These are phyloP conservation scores for Aspergillus thermomutatus DNA, from an alignment of 2,329 filamentous ascomycete species.

Conservation along the genomic window DNA sequence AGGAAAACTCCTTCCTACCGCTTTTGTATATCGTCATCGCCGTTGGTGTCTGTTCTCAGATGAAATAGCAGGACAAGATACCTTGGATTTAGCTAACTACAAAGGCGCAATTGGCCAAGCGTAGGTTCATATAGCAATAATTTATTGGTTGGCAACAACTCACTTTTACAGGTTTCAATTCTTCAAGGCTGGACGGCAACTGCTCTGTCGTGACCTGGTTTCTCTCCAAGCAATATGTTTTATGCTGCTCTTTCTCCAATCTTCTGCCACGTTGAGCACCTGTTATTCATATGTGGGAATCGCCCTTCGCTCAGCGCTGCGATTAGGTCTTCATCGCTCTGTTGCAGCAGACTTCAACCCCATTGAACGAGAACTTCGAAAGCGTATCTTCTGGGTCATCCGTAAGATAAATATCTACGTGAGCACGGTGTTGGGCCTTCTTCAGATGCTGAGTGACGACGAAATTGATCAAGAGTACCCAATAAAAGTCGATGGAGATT, in stretches of 20 bases:
- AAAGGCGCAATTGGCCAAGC: conserved; percentile 53
- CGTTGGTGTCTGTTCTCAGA: conserved; percentile 68
- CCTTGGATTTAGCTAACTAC: conserved; percentile 46
- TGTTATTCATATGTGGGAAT: conserved; percentile 81
- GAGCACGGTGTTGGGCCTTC: conserved; percentile 47
- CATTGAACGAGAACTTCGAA: conserved; percentile 69
- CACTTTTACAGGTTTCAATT: conserved; percentile 62
- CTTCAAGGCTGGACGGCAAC: conserved; percentile 63
- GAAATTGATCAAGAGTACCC: conserved; percentile 51
- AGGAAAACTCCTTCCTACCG: conserved; percentile 67
- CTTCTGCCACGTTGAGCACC: conserved; percentile 72
- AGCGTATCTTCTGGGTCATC: conserved; percentile 57
- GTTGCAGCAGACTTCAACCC: conserved; percentile 66
- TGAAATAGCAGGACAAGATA: conserved; percentile 51
- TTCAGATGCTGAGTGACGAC: conserved; percentile 48
- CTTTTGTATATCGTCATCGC: conserved; percentile 68
- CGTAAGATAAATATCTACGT: conserved; percentile 52
- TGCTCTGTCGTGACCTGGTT: conserved; percentile 70
- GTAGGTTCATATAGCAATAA: conserved; percentile 28
- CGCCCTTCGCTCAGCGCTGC: conserved; percentile 69
- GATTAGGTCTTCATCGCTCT: conserved; percentile 74
- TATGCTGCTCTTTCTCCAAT: conserved; percentile 77
- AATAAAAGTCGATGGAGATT: conserved; percentile 45
- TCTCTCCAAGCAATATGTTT: conserved; percentile 74
- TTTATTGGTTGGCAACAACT: conserved; percentile 3